Evolutionary conservation across 345 rosid genomes (phyloP).

Genomic region (Eutrema japonicum): DNA sequence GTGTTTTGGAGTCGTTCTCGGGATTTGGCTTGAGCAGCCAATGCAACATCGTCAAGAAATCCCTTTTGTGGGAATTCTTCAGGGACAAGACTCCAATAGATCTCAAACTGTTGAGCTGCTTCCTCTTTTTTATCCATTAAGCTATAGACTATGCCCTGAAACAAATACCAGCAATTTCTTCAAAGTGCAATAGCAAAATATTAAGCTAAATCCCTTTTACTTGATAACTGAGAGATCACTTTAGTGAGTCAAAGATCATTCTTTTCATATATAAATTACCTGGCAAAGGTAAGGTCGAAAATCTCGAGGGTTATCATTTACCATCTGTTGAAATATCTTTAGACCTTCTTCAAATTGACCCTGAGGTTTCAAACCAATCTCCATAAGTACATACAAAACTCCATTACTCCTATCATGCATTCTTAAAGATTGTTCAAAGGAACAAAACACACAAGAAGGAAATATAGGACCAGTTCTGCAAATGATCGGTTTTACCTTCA

Average conservation of each 20-base stretch:
- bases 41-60: constrained; percentile 75
- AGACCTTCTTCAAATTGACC: constrained; percentile 77
- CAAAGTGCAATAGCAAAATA: not conserved
- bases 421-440: not conserved
- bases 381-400: constrained; percentile 20
- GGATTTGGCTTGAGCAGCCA: constrained; percentile 70
- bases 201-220: not conserved
- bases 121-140: constrained; percentile 70
- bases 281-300: constrained; percentile 96
- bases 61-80: constrained; percentile 86
- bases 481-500: constrained; percentile 53
- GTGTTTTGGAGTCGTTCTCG: constrained; percentile 58
- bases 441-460: not conserved
- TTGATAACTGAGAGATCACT: not conserved
- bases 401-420: not conserved
- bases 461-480: not conserved
- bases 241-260: not conserved
- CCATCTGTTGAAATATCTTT: constrained; percentile 71
- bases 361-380: constrained; percentile 47
- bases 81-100: constrained; percentile 73
- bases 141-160: constrained; percentile 86
- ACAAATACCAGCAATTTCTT: constrained; percentile 12
- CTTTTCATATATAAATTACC: constrained; percentile 49
- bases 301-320: constrained; percentile 82
- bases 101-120: constrained; percentile 82